Base-by-base conservation (phyloP, 176 grass and related monocot genomes). In the Metroxylon sagu region DNA sequence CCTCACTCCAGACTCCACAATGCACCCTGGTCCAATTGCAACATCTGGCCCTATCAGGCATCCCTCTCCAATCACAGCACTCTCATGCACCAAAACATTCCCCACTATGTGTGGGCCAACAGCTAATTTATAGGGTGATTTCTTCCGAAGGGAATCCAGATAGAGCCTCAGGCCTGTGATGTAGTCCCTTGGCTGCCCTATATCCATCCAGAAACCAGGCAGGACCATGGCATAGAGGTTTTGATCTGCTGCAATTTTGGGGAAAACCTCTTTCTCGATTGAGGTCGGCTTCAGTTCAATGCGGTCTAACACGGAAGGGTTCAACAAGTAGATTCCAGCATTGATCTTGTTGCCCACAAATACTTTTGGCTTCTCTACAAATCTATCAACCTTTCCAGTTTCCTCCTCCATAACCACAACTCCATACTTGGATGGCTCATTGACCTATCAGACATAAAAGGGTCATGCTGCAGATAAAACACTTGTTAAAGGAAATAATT, bases 331-430 rank as follows among this genome's bases (percentile, higher is more conserved):
- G 71, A 94, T 94, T 19, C 89, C 89, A 10, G 89, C 89, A 50
- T 94, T 94, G 74, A 94, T 94, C 71, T 88, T 94, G 74, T 94
- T 88, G 78, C 89, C 89, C 29, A 94, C 89, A 59, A 88, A 94
- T 14, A 71, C 71, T 68, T 88, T 94, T 63, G 89, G 89, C 56
- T 94, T 94, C 81, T 94, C 89, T 18, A 94, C 89, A 31, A 94
- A 94, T 6, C 84, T 82, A 56, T 94, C 89, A 23, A 94, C 89
- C 77, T 74, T 94, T 16, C 81, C 89, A 4, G 84, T 82, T 14
- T 23, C 77, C 52, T 94, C 80, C 69, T 94, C 89, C 67, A 72
- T 94, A 28, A 94, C 54, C 71, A 94, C 84, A 56, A 94, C 84
- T 16, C 89, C 89, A 16, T 94, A 94, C 74, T 94, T 94, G 29